phyloP scores from a whole-genome alignment of 768 basidiomycete genomes.

The Leccinellum luteum region DNA sequence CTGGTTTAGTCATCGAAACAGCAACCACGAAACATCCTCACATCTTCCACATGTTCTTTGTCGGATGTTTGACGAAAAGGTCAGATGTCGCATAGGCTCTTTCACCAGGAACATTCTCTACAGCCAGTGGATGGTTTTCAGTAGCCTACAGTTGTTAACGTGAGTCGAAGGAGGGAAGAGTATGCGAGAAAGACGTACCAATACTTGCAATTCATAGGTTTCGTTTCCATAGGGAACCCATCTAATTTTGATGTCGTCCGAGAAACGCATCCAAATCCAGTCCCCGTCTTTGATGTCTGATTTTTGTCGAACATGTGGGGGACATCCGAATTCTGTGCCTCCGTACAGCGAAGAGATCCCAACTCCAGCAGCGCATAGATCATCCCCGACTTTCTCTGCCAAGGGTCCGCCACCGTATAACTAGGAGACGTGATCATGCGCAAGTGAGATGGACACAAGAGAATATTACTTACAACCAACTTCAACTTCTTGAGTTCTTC shows the following conservation, averaged over 20 bases:
- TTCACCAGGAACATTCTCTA: constrained; percentile 35
- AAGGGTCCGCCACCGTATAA: constrained; percentile 14
- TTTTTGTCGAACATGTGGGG: not conserved
- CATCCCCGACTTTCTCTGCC: constrained; percentile 12
- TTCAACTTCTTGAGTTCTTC: constrained; percentile 18
- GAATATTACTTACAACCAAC: constrained; percentile 14
- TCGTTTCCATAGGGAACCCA: constrained; percentile 33
- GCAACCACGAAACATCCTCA: constrained; percentile 6
- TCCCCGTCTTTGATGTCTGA: constrained; percentile 13
- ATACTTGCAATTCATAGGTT: constrained; percentile 35
- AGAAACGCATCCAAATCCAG: constrained; percentile 14
- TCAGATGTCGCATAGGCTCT: constrained; percentile 40
- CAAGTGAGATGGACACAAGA: not conserved
- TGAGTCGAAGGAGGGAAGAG: not conserved
- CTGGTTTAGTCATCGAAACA: not conserved
- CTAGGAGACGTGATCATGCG: not conserved
- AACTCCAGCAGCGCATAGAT: constrained; percentile 18
- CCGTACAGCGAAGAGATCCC: constrained; percentile 13
- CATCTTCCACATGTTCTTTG: constrained; percentile 44
- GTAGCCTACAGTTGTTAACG: not conserved
- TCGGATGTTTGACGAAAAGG: constrained; percentile 44
- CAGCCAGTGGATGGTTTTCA: not conserved
- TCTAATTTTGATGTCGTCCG: constrained; percentile 19
- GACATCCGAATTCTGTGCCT: constrained; percentile 21
- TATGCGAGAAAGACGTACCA: constrained; percentile 23